phyloP scores from a whole-genome alignment of 768 basidiomycete species.

The Mycena haematopus region DNA sequence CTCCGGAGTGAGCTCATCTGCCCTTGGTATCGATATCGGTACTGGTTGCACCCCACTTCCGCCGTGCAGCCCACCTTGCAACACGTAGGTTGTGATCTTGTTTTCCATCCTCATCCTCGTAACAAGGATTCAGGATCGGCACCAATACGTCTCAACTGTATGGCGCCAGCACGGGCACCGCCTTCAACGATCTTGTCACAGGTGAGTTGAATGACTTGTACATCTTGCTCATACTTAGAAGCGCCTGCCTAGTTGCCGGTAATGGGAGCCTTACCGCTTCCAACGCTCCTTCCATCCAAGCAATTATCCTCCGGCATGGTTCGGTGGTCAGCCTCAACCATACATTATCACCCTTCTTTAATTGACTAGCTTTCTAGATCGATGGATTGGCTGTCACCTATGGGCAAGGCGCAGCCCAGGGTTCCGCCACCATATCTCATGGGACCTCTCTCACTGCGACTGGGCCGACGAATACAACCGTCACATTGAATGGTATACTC shows the following conservation, averaged over 20 bases:
- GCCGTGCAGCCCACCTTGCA: constrained; percentile 5
- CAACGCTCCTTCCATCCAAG: constrained; percentile 6
- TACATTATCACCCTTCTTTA: no score
- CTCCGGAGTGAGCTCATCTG: neutral
- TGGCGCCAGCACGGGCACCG: constrained; percentile 1
- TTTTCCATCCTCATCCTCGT: neutral
- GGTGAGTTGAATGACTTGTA: constrained; percentile 4
- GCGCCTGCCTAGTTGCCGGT: constrained; percentile 3
- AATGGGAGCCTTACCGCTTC: constrained; percentile 8
- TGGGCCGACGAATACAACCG: constrained; percentile 10
- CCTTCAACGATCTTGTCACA: constrained; percentile 12
- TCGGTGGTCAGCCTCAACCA: constrained; percentile 4
- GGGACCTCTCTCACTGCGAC: constrained; percentile 9
- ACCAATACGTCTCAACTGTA: constrained; percentile 8
- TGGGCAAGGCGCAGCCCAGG: neutral
- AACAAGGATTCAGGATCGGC: constrained; percentile 2
- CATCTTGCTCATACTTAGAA: neutral
- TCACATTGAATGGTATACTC: constrained; percentile 4
- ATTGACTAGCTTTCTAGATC: neutral
- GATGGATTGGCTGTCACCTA: constrained; percentile 12
- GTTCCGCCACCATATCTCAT: constrained; percentile 5
- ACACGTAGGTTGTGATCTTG: constrained; percentile 1
- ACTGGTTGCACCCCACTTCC: constrained; percentile 4
- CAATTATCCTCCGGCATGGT: constrained; percentile 3
- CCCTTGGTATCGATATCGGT: constrained; percentile 7